Evolutionary conservation across 108 stramenopile species (phyloP).

Genomic region (Conticribra weissflogii): DNA sequence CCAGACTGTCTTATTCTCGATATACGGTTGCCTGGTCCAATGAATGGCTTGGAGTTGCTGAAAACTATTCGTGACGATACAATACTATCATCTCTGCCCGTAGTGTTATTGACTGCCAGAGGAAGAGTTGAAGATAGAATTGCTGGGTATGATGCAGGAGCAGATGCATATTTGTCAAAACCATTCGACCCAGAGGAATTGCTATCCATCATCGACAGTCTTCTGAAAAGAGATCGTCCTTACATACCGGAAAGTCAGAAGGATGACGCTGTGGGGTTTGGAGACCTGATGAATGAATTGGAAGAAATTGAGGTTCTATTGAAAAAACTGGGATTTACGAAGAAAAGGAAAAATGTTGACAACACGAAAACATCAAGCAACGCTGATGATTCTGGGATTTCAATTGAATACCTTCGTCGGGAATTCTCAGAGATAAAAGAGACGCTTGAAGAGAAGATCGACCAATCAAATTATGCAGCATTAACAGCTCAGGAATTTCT

Average conservation of each 20-base stretch:
- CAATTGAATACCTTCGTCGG: constrained; percentile 13
- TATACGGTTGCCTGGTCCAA: constrained; percentile 30
- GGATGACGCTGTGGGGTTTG: too few relatives aligned
- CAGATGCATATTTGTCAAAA: constrained; percentile 87
- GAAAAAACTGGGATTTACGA: constrained; percentile 23
- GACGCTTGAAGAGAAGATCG: constrained; percentile 3
- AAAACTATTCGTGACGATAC: constrained; percentile 58
- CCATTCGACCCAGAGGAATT: constrained; percentile 90
- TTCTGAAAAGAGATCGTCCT: constrained; percentile 41
- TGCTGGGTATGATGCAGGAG: constrained; percentile 77
- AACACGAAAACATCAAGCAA: not conserved
- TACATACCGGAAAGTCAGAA: too few relatives aligned
- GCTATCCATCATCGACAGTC: constrained; percentile 66
- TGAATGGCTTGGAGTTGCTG: constrained; percentile 76
- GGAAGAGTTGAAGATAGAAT: constrained; percentile 78
- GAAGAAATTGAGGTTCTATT: constrained; percentile 68
- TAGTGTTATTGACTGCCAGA: constrained; percentile 80
- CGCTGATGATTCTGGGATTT: not conserved
- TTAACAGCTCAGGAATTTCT: not conserved
- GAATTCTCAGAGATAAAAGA: constrained; percentile 36
- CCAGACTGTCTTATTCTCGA: constrained; percentile 48
- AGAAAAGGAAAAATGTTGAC: constrained; percentile 22
- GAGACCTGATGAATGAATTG: constrained; percentile 66
- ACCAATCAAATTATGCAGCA: constrained; percentile 9
- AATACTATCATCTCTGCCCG: constrained; percentile 57